A percentile compares a stretch with the other conserved stretches of the same genome.
Conservation (phyloP, 805 yeast species). For the Kuraishia floccosa region DNA sequence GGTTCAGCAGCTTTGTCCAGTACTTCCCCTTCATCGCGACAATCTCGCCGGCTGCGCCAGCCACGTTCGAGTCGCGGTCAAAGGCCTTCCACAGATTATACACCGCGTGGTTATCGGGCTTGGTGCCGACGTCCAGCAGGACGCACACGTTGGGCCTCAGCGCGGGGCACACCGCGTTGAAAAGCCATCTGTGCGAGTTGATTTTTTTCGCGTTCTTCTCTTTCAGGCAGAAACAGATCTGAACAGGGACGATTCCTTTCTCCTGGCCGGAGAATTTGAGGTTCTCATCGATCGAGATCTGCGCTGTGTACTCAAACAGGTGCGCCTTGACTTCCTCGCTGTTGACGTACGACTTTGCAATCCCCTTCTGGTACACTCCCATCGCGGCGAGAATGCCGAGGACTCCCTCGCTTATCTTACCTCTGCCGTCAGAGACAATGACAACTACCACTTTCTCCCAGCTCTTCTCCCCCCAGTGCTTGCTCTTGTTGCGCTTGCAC, state of each 20-base stretch:
- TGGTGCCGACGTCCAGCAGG: constrained; percentile 93
- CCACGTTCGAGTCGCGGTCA: constrained; percentile 92
- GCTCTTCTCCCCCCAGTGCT: constrained; percentile 91
- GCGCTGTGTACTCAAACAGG: constrained; percentile 92
- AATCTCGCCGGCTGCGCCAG: constrained; percentile 98
- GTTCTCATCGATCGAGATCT: constrained; percentile 82
- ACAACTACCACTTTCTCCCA: constrained; percentile 96
- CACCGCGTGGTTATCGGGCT: constrained; percentile 79
- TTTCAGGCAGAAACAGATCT: constrained; percentile 82
- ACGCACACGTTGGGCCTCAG: constrained; percentile 87
- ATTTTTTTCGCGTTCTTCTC: constrained; percentile 89
- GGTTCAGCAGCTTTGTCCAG: constrained; percentile 74
- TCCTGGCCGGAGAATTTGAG: constrained; percentile 85
- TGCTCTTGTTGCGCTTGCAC: constrained; percentile 67
- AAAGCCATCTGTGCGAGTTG: constrained; percentile 96
- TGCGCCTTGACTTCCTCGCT: constrained; percentile 89
- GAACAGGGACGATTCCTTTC: constrained; percentile 89
- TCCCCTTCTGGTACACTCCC: constrained; percentile 96
- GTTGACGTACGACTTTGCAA: constrained; percentile 90
- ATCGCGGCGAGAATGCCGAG: constrained; percentile 84
- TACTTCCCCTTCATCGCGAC: constrained; percentile 89
- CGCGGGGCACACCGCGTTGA: constrained; percentile 88
- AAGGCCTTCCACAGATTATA: constrained; percentile 97
- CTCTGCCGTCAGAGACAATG: constrained; percentile 90
- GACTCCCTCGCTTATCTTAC: constrained; percentile 75